Base-by-base conservation (phyloP, 306 rosid species). In the Begonia peltatifolia region DNA sequence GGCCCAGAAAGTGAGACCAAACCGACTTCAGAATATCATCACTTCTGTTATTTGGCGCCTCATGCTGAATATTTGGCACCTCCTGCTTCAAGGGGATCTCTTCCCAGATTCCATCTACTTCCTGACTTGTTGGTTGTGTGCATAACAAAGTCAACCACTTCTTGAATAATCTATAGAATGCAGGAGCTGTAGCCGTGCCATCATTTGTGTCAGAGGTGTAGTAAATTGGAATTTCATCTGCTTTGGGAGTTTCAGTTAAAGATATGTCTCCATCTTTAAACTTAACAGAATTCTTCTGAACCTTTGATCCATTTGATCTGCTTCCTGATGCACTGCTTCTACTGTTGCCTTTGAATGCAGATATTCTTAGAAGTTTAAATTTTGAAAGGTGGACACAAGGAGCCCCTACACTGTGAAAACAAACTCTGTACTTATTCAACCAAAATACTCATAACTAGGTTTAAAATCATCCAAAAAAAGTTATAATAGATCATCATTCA, bases 381-480 rank as follows among this genome's bases (percentile, higher is more conserved):
- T 72, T 74, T 74, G 80, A 62, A 59, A 76, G 76, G 55, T 59
- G 48, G 54, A 69, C 73, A 65, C 46, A 56, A 67, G 74, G 71
- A 72, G 78, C 68, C 75, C 89, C 94, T 80, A 78, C 82, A 83
- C 96, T 83, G 81, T 59, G 84, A 68, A 76, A 81, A 69, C 22
- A 58, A 44, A 44, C n/a, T 11, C 48, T 44, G 12, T 44, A 10
- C 48, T 44, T n/a, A 44, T 44, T 44, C 14, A 44, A 30, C 14
- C 6, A 44, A 44, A 44, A n/a, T n/a, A 10, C 48, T 5, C 0
- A 44, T 44, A 2, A 12, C 14, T 0, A 10, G n/a, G 48, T 44
- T 12, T 6, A 10, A 44, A 44, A n/a, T 44, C 14, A 44, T 44
- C 0, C 6, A 11, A 44, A 44, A 10, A 12, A 44, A 10, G 0